A percentile compares a stretch with the other conserved stretches of the same genome.
These are phyloP conservation scores for Albugo candida DNA, from an alignment of 352 stramenopile species.

Conservation along the genomic window DNA sequence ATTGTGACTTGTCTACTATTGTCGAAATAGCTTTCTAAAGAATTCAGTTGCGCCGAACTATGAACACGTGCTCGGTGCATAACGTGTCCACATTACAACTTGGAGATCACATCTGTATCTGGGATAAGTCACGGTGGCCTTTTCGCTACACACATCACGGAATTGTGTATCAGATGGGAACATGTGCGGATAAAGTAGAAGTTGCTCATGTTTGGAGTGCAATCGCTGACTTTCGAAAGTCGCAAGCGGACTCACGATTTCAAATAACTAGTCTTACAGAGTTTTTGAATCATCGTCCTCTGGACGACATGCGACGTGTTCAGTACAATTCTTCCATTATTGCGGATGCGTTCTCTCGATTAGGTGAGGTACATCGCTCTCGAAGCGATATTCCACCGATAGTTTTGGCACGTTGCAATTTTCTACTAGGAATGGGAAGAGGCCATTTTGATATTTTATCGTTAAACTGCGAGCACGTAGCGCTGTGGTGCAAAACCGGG, in stretches of 20 bases:
- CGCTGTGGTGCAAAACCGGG: constrained; percentile 57
- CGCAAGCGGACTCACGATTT: constrained; percentile 45
- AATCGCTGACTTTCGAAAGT: constrained; percentile 29
- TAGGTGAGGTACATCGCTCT: constrained; percentile 41
- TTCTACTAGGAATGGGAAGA: constrained; percentile 36
- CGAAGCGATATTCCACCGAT: constrained; percentile 38
- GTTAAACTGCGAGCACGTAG: constrained; percentile 60
- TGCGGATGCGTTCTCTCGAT: constrained; percentile 24
- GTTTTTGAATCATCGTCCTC: constrained; percentile 35
- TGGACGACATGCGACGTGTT: constrained; percentile 44
- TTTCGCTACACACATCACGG: constrained; percentile 66
- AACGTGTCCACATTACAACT: constrained; percentile 29
- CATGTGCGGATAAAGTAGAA: constrained; percentile 22
- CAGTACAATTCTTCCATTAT: constrained; percentile 61
- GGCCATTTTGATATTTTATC: constrained; percentile 51
- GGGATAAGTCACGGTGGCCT: constrained; percentile 54
- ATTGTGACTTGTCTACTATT: no score
- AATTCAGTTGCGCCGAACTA: no score
- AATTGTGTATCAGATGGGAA: constrained; percentile 27
- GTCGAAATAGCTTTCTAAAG: no score
- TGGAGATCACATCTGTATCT: constrained; percentile 61
- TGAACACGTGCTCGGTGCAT: constrained; percentile 50
- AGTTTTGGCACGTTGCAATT: constrained; percentile 47
- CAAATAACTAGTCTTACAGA: constrained; percentile 41
- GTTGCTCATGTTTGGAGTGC: constrained; percentile 53